phyloP scores from a whole-genome alignment of 257 asterid species.

The Vinca minor region DNA sequence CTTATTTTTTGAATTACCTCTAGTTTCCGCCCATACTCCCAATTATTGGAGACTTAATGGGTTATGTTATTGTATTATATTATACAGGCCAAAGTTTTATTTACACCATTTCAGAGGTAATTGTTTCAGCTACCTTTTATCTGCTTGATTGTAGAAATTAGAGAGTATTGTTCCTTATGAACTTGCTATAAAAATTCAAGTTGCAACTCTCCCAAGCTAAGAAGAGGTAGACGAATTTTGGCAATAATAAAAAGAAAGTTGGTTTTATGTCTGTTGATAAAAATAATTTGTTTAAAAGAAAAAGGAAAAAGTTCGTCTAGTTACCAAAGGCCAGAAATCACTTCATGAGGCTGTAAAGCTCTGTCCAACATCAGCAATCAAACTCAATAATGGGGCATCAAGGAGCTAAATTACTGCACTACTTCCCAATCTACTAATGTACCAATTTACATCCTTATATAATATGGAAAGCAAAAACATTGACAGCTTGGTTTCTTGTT shows the following conservation, averaged over 20 bases:
- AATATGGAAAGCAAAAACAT: neutral
- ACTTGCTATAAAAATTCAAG: neutral
- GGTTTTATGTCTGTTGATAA: neutral
- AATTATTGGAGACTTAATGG: too few species aligned
- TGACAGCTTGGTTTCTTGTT: neutral
- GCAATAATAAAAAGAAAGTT: neutral
- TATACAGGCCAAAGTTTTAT: neutral
- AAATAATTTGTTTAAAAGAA: too few species aligned
- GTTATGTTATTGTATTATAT: too few species aligned
- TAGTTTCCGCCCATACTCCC: too few species aligned
- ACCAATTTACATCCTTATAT: neutral
- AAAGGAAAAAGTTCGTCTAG: too few species aligned
- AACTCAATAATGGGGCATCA: neutral
- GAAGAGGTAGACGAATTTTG: neutral
- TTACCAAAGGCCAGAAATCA: neutral
- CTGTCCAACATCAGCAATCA: neutral
- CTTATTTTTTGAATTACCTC: neutral
- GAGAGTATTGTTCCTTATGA: neutral
- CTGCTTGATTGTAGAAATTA: neutral
- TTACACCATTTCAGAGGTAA: neutral
- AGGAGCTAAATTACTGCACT: neutral
- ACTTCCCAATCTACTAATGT: too few species aligned
- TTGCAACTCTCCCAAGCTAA: neutral
- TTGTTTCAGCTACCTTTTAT: neutral
- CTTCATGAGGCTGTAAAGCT: neutral